phyloP scores from a whole-genome alignment of 2,329 filamentous ascomycete species.

The Ophiostoma populinum region DNA sequence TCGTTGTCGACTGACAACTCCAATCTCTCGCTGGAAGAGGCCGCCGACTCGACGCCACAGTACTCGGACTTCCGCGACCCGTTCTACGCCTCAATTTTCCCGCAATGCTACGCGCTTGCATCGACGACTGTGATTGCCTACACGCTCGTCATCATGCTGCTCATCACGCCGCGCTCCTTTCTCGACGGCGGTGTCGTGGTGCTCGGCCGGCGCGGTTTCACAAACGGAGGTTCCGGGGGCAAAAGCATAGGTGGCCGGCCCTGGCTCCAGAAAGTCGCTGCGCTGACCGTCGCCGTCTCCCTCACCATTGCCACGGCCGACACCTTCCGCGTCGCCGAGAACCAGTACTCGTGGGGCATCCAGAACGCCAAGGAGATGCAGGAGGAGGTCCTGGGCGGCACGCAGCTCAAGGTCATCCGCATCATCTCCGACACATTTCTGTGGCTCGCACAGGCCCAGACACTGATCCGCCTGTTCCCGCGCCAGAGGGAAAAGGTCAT shows the following conservation, averaged over 20 bases:
- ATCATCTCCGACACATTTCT: slow-evolving; percentile 92
- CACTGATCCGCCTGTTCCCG: slow-evolving; percentile 84
- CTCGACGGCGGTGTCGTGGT: slow-evolving; percentile 73
- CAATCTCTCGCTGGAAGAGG: slow-evolving; percentile 1
- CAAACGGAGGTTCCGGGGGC: slow-evolving; percentile 59
- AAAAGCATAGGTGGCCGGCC: slow-evolving; percentile 81
- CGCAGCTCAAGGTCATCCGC: slow-evolving; percentile 76
- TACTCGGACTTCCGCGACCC: slow-evolving; percentile 60
- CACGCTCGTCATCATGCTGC: slow-evolving; percentile 80
- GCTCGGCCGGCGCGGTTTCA: slow-evolving; percentile 66
- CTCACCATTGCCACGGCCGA: slow-evolving; percentile 86
- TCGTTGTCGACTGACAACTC: slow-evolving; percentile 17
- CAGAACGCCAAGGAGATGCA: slow-evolving; percentile 68
- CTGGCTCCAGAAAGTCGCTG: slow-evolving; percentile 76
- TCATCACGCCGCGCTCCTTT: slow-evolving; percentile 89
- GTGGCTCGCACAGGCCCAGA: slow-evolving; percentile 95
- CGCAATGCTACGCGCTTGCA: slow-evolving; percentile 83
- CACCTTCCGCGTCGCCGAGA: slow-evolving; percentile 69
- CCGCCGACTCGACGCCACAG: slow-evolving; percentile 16
- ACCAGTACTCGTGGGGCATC: slow-evolving; percentile 62
- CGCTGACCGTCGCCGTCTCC: slow-evolving; percentile 61
- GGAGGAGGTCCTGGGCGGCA: slow-evolving; percentile 61
- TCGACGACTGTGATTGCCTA: slow-evolving; percentile 83
- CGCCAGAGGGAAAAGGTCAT: slow-evolving; percentile 94
- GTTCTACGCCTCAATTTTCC: slow-evolving; percentile 87